Conservation (phyloP, 805 yeast genomes). For the Candida insectalens region DNA sequence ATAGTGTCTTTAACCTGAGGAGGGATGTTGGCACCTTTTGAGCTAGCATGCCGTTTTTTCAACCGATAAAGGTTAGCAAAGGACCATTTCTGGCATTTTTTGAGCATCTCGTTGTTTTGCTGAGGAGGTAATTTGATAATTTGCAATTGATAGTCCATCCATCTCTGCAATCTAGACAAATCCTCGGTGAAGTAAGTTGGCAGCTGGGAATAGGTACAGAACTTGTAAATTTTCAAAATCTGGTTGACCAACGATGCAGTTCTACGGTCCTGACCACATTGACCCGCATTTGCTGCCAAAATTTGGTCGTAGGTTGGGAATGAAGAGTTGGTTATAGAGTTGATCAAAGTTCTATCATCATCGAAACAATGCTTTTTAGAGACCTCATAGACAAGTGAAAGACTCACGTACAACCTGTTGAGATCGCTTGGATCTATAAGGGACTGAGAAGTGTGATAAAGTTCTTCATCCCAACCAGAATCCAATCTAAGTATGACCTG, state of each 20-base stretch:
- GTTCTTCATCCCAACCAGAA: slow-evolving; percentile 38
- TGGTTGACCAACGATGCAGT: slow-evolving; percentile 28
- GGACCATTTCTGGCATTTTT: slow-evolving; percentile 75
- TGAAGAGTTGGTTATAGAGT: slow-evolving; percentile 41
- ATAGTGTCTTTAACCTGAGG: slow-evolving; percentile 14
- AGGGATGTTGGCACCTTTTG: slow-evolving; percentile 5
- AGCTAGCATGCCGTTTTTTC: slow-evolving; percentile 46
- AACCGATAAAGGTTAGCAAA: slow-evolving; percentile 65
- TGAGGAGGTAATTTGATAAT: slow-evolving; percentile 40
- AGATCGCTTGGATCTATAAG: slow-evolving; percentile 36
- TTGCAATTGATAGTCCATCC: slow-evolving; percentile 66
- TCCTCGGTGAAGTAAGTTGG: slow-evolving; percentile 26
- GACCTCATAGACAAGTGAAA: slow-evolving; percentile 62
- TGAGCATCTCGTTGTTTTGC: slow-evolving; percentile 30
- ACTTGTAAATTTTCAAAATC: slow-evolving; percentile 43
- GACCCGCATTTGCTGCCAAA: slow-evolving; percentile 1
- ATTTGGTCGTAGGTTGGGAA: slow-evolving; percentile 39
- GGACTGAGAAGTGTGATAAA: slow-evolving; percentile 35
- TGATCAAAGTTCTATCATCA: slow-evolving; percentile 37
- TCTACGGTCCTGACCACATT: slow-evolving; percentile 1
- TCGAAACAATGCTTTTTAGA: slow-evolving; percentile 65
- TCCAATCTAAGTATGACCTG: slow-evolving; percentile 42
- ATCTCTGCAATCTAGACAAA: slow-evolving; percentile 37
- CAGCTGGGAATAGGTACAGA: slow-evolving; percentile 3
- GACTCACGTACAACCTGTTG: slow-evolving; percentile 48